phyloP scores from a whole-genome alignment of 2,329 filamentous ascomycete genomes.

The Fusarium pseudonygamai region DNA sequence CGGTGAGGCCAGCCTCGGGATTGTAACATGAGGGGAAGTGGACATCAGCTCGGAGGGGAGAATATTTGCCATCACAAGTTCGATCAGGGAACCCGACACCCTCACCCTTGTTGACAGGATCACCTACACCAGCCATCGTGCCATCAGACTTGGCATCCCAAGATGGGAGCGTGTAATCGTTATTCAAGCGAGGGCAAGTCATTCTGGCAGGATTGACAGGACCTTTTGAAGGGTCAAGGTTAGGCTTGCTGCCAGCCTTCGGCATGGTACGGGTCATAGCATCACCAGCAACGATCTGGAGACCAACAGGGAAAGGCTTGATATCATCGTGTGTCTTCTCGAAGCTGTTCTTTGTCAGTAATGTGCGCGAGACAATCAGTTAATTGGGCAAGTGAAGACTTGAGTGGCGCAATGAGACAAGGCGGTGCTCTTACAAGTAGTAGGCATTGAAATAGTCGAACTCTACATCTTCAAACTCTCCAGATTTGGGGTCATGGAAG shows the following conservation, averaged over 20 bases:
- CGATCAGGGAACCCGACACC: conserved; percentile 75
- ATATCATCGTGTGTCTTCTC: conserved; percentile 72
- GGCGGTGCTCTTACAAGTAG: conserved; percentile 66
- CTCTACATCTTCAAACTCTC: conserved; percentile 71
- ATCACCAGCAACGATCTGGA: conserved; percentile 77
- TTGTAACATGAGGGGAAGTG: conserved; percentile 82
- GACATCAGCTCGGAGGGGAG: conserved; percentile 71
- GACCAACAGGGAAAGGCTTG: conserved; percentile 73
- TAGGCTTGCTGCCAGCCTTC: conserved; percentile 57
- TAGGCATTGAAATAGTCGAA: conserved; percentile 80
- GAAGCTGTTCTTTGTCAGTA: conserved; percentile 55
- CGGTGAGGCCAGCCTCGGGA: conserved; percentile 65
- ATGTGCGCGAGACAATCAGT: background rate
- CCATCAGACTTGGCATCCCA: conserved; percentile 67
- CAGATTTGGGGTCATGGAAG: conserved; percentile 70
- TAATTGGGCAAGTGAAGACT: background rate
- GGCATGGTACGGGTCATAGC: conserved; percentile 66
- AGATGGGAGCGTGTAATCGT: conserved; percentile 57
- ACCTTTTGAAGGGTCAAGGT: conserved; percentile 63
- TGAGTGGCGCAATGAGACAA: background rate
- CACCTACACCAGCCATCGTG: conserved; percentile 62
- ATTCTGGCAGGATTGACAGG: conserved; percentile 65
- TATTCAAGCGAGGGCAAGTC: conserved; percentile 66
- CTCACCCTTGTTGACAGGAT: conserved; percentile 62
- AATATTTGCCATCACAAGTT: conserved; percentile 71